Percentiles rank a stretch among this genome's conserved stretches.
Conservation (phyloP, 2,329 filamentous ascomycete genomes). For the Geosmithia flava region DNA sequence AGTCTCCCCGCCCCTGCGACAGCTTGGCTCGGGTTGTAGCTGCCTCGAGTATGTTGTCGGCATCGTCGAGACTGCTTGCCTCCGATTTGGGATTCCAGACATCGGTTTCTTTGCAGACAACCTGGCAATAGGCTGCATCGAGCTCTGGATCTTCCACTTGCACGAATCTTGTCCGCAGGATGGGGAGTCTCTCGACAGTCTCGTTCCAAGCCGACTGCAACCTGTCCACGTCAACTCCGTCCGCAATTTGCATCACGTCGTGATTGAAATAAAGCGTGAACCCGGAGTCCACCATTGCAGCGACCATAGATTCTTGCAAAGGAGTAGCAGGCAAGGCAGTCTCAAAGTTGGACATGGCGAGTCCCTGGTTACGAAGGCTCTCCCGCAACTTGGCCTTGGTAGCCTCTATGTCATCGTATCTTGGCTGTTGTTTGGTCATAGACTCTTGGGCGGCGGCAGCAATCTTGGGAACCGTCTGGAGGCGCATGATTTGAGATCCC, state of each 20-base stretch:
- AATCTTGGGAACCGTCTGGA: constrained; percentile 55
- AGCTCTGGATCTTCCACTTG: constrained; percentile 50
- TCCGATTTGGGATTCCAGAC: constrained; percentile 9
- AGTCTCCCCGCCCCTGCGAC: constrained; percentile 18
- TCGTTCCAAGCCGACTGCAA: constrained; percentile 49
- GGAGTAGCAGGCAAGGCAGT: constrained; percentile 63
- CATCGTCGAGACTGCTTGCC: constrained; percentile 16
- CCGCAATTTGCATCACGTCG: constrained; percentile 53
- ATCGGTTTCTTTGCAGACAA: constrained; percentile 19
- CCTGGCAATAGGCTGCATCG: constrained; percentile 35
- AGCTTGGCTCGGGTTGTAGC: not conserved
- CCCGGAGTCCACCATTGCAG: constrained; percentile 65
- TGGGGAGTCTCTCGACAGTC: constrained; percentile 49
- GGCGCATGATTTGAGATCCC: constrained; percentile 67
- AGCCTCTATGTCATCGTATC: not conserved
- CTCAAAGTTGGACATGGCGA: constrained; percentile 32
- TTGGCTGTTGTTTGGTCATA: not conserved
- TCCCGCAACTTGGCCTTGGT: constrained; percentile 18
- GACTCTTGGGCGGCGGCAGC: not conserved
- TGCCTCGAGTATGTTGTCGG: constrained; percentile 19
- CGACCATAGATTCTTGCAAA: constrained; percentile 76
- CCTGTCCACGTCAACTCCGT: constrained; percentile 37
- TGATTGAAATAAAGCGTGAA: constrained; percentile 78
- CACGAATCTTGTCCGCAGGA: constrained; percentile 64
- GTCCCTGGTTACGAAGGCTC: constrained; percentile 15